These are phyloP conservation scores for Amanita subjunquillea DNA, from an alignment of 768 basidiomycete species.

Conservation along the genomic window DNA sequence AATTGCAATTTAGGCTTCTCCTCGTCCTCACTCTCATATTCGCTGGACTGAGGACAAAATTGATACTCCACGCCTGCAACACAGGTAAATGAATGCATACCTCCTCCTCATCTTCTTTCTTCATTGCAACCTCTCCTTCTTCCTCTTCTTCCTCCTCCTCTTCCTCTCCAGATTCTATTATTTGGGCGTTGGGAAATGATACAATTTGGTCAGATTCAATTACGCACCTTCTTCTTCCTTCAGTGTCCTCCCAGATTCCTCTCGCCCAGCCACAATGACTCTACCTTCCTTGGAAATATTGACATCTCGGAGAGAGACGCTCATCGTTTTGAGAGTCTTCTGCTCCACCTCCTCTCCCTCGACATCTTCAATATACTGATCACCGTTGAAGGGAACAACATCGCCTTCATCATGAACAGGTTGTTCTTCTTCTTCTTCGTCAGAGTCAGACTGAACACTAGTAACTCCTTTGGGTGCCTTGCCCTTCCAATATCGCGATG, in stretches of 20 bases:
- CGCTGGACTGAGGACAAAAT: constrained; percentile 54
- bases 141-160: constrained; percentile 7
- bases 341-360: constrained; percentile 27
- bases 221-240: constrained; percentile 40
- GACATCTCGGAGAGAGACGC: constrained; percentile 68
- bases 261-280: constrained; percentile 69
- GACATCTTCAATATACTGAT: constrained; percentile 42
- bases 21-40: constrained; percentile 73
- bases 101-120: constrained; percentile 9
- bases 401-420: constrained; percentile 38
- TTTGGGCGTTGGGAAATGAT: constrained; percentile 7
- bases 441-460: constrained; percentile 54
- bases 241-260: constrained; percentile 69
- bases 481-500: constrained; percentile 84
- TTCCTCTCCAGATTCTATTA: constrained; percentile 1
- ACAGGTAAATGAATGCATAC: constrained; percentile 21
- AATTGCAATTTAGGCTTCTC: constrained; percentile 68
- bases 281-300: constrained; percentile 73
- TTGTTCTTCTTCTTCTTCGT: constrained; percentile 36
- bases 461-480: constrained; percentile 72
- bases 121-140: constrained; percentile 15
- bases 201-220: constrained; percentile 9
- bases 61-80: not conserved
- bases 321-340: constrained; percentile 44
- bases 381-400: constrained; percentile 33